Evolutionary conservation across 768 basidiomycete genomes (phyloP), one percentile per base, ranked within the genome.

Genomic region (Kwoniella bestiolae): DNA sequence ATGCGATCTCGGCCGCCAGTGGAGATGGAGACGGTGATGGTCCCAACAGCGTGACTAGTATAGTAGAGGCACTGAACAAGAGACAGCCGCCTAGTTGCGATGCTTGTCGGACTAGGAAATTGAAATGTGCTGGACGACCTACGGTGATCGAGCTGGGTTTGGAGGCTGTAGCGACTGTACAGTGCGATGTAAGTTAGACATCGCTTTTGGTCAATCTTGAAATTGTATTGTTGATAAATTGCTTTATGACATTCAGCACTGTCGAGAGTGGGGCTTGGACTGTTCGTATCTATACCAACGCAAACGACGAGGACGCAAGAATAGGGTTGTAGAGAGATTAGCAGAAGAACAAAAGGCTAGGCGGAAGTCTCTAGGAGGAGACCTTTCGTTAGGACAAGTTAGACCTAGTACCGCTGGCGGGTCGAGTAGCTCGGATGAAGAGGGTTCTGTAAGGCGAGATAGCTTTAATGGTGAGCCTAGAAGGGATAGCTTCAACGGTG

Each of bases 101-200:
- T 69, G 68, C 68, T 23, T 73, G 71, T 35, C n/a, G 71, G 8
- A 73, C 68, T 25, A 64, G 71, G 35, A 73, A 73, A 35, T 35
- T 69, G 56, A 73, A 67, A 38, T 73, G 71, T 35, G 60, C 68
- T 7, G 68, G 71, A n/a, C 49, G 71, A 59, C 71, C 68, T 4
- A 35, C 44, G 16, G 50, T 55, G 9, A 69, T 73, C n/a, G 68
- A 73, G 49, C 35, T 69, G 5, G 60, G 53, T 38, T 29, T 26
- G 9, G 61, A 66, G 11, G 71, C 67, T 25, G 52, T 41, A 21
- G 71, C 71, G 1, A 59, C 50, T 25, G 56, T 62, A 3, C 71
- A 65, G 5, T 73, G 68, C 44, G 68, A 69, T 6, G 71, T 72
- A 35, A 60, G 67, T 60, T 9, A 5, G 11, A 23, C 28, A 29